Evolutionary conservation across 108 stramenopile species (phyloP), one percentile per base, ranked within the genome.

Genomic region (Fistulifera solaris): DNA sequence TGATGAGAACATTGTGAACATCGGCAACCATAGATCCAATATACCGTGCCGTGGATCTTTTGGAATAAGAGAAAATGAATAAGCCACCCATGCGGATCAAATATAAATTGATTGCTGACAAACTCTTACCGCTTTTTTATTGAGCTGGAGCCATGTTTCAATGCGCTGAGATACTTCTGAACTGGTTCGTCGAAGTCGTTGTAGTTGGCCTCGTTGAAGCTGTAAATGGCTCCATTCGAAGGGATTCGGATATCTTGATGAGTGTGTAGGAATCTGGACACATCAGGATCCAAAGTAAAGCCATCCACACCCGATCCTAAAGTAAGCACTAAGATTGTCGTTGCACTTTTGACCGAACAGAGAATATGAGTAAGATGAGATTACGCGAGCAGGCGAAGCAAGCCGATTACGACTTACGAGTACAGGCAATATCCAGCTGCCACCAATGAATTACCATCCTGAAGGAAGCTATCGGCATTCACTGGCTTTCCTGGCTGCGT

Each of bases 1-100:
- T 97, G 59, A 98, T 81, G 27, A 99, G 69, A n/a, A 98, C 85
- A 54, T 98, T 96, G 83, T 99, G 99, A 1, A 97, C 92, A 66
- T 99, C 99, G 0, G 95, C 94, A 16, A 99, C 99, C 62, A 99
- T 76, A 24, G 96, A 93, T 10, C 99, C 99, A 26, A 99, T 77
- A 70, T 99, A 98, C 17, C 99, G 87, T 25, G 83, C 82, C 10
- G 54, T 68, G 14, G 70, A 59, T 43, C 71, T 73, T 4, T 21
- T 22, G 12, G 47, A 64, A 14, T 25, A 25, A 47, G 52, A 74
- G 48, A 3, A 35, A 35, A 35, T 3, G 31, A 35, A 6, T 35
- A 35, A 8, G 8, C 8, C 3, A 3, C 31, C 3, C 31, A 38
- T 28, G 55, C 16, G 18, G 31, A 19, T 42, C n/a, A 22, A 0